Evolutionary conservation across 345 rosid genomes (phyloP), one percentile per base, ranked within the genome.

Genomic region (Gossypium australe): DNA sequence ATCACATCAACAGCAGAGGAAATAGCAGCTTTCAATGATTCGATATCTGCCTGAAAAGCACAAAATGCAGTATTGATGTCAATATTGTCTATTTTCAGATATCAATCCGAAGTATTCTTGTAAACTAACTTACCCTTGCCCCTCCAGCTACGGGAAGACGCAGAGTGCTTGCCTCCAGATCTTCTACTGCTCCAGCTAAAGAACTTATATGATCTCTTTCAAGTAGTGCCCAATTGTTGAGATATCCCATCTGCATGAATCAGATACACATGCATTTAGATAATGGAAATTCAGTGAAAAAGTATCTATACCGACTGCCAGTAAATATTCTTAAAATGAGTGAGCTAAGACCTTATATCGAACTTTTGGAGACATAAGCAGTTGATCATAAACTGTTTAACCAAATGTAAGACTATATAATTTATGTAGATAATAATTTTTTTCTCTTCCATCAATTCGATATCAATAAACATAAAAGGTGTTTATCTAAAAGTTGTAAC

Each of bases 1-100:
- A 96, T 88, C 80, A 96, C 92, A 74, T 90, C 97, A 57, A 93
- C 92, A 64, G 98, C 98, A 16, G 97, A 91, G 82, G 88, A 86
- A 86, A 93, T 77, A 77, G 97, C 97, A 76, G 80, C 81, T 83
- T 90, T 87, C 85, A 96, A 78, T 41, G 94, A 87, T 79, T 89
- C 94, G 75, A 77, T 77, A 65, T 96, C 97, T 78, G 82, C 97
- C 99, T 95, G 97, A 77, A 27, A 61, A 68, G 79, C 16, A 38
- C 2, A 73, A 71, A 73, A 14, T 44, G 12, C 55, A 38, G 71
- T 74, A 70, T 11, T n/a, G 69, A 81, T 78, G 66, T 48, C 72
- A 78, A 49, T 11, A 20, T 67, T 63, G 41, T 67, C 72, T 70
- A 77, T 34, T 75, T 58, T 76, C 49, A 66, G 66, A 72, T 71